Base-by-base conservation (phyloP, 2,329 filamentous ascomycete genomes). In the Balansia obtecta region DNA sequence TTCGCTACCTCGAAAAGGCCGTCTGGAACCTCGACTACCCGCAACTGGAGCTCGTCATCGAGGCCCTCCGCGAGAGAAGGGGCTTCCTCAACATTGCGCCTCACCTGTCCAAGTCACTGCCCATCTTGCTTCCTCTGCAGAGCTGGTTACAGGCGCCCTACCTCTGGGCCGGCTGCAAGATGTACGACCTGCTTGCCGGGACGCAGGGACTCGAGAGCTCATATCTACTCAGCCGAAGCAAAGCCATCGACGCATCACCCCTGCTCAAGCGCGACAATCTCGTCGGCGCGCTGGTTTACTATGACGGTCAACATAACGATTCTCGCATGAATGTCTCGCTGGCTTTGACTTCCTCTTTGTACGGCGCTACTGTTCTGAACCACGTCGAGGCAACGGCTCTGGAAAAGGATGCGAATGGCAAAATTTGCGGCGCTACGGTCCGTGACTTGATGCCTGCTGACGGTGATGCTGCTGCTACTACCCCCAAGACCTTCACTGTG, bases 271-370 rank as follows among this genome's bases (percentile, higher is more conserved):
- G 79, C 60, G 80, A 86, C 49, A 80, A 80, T 54, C 71, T 91
- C 15, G 77, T 88, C 49, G 86, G 87, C 56, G 86, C 86, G 34
- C 71, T 91, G 60, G 86, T 91, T 38, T 93, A 93, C 74, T 91
- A 91, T 63, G 84, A 93, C 69, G 86, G 86, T 55, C 86, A 86
- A 51, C 87, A 91, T 71, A 91, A 93, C 63, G 86, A 93, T 64
- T 88, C 86, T 27, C 81, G 86, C 54, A 93, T 91, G 86, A 91
- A 91, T 64, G 82, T 90, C 44, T 88, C 85, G 10, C 75, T 93
- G 46, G 86, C 85, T 20, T 82, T 88, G 73, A 91, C 86, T 8
- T 86, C 86, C 49, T 82, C 85, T 9, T 74, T 90, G 37, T 90
- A 90, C 63, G 87, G 87, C 51, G 82, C 83, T 45, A 91, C 85